These are phyloP conservation scores for Blastomyces emzantsi DNA, from an alignment of 2,329 filamentous ascomycete species.

Conservation along the genomic window DNA sequence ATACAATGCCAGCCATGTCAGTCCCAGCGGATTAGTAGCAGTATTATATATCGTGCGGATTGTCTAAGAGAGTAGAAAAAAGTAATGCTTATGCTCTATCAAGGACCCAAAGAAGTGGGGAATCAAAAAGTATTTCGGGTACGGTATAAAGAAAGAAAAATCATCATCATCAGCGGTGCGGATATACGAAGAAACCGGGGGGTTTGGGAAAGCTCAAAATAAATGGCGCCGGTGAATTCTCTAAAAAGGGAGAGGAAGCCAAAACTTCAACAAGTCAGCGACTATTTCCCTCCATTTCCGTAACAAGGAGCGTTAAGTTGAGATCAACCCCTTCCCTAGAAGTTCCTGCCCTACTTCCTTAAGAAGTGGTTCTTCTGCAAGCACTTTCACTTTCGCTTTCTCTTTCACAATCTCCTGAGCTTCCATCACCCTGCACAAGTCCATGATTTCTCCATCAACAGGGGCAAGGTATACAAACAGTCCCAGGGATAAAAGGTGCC, in stretches of 20 bases:
- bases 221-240: background rate
- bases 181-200: background rate
- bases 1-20: slow-evolving; percentile 16
- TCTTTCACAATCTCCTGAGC: slow-evolving; percentile 54
- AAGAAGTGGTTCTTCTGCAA: slow-evolving; percentile 52
- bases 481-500: slow-evolving; percentile 66
- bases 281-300: too few species aligned
- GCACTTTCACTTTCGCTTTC: slow-evolving; percentile 45
- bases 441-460: slow-evolving; percentile 63
- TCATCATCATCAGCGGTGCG: background rate
- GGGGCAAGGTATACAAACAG: slow-evolving; percentile 64
- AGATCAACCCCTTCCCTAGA: slow-evolving; percentile 31
- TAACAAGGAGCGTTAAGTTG: background rate
- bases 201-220: background rate
- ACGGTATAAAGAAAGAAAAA: background rate
- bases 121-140: slow-evolving; percentile 13
- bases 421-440: slow-evolving; percentile 70
- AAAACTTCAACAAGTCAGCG: background rate
- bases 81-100: slow-evolving; percentile 34
- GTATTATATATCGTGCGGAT: too few species aligned
- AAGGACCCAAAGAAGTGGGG: slow-evolving; percentile 24
- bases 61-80: too few species aligned
- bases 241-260: slow-evolving; percentile 23
- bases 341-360: slow-evolving; percentile 40
- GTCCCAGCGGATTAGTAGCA: too few species aligned